Evolutionary conservation across 2,329 filamentous ascomycete genomes (phyloP).

Genomic region (Pseudohalonectria lignicola): DNA sequence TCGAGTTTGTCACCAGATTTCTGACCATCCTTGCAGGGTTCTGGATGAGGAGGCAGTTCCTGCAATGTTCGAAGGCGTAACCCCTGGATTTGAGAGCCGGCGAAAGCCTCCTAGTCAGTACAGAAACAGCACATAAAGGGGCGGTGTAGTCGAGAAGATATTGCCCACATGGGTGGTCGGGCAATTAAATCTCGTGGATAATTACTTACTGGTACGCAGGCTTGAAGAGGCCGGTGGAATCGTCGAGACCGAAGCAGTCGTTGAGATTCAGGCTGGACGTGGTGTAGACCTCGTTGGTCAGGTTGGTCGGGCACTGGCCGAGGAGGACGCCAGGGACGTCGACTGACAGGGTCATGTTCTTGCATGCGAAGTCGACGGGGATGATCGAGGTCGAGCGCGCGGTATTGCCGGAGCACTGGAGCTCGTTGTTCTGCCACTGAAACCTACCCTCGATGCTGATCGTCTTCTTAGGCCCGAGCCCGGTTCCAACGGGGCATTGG

Average conservation of each 20-base stretch:
- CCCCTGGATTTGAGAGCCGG: neutral
- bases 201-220: neutral
- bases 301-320: neutral
- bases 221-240: neutral
- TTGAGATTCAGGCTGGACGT: neutral
- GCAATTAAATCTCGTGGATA: neutral
- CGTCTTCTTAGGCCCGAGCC: neutral
- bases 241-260: neutral
- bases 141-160: neutral
- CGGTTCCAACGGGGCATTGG: neutral
- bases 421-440: neutral
- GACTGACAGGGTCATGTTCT: neutral
- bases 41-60: neutral
- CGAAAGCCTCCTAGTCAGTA: neutral
- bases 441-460: neutral
- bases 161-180: neutral
- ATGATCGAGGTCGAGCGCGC: neutral
- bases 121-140: neutral
- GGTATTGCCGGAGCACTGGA: neutral
- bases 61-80: slow-evolving; percentile 2
- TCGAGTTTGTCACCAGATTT: no score
- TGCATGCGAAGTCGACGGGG: neutral
- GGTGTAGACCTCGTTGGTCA: neutral
- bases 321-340: neutral
- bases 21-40: no score